Evolutionary conservation across 257 asterid species (phyloP), one percentile per base, ranked within the genome.

Genomic region (Mitragyna speciosa): DNA sequence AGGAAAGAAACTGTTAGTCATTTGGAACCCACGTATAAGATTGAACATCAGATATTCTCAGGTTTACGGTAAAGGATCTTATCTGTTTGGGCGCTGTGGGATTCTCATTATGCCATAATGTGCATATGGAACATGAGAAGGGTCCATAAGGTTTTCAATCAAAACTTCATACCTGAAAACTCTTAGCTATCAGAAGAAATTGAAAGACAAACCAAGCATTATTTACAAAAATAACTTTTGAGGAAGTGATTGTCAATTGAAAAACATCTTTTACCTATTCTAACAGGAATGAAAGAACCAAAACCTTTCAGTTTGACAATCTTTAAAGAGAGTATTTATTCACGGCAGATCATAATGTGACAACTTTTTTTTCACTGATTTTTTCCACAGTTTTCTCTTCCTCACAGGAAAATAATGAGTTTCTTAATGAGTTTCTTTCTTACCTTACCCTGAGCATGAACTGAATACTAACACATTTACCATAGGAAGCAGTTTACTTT

Each of bases 81-180:
- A 92, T 95, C 98, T 93, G 75, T 91, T 87, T 39, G 96, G 94
- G 16, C 83, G 75, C 88, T 84, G 80, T 56, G 86, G 91, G 9
- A 63, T 73, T 63, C 83, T 86, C 97, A 90, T 86, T 76, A 95
- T 89, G 82, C 98, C 95, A 66, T 92, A 87, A 87, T 95, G 99
- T 48, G 99, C 98, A 52, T 95, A 95, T 47, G 94, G 96, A 78
- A 92, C 94, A 83, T 95, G 99, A 79, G 99, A 89, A 76, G 98
- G 99, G 86, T 95, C 99, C 99, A 95, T 95, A 77, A 93, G 93
- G 85, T 95, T 95, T 89, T 95, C 98, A 64, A 80, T 89, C 82
- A 95, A 89, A 81, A 93, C 70, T 82, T 93, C 99, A 71, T 95
- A 95, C 89, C 99, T 93, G 91, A 75, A 84, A 78, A 67, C 17